phyloP scores from a whole-genome alignment of 192 early-diverging fungal species.

The Funneliformis geosporum region DNA sequence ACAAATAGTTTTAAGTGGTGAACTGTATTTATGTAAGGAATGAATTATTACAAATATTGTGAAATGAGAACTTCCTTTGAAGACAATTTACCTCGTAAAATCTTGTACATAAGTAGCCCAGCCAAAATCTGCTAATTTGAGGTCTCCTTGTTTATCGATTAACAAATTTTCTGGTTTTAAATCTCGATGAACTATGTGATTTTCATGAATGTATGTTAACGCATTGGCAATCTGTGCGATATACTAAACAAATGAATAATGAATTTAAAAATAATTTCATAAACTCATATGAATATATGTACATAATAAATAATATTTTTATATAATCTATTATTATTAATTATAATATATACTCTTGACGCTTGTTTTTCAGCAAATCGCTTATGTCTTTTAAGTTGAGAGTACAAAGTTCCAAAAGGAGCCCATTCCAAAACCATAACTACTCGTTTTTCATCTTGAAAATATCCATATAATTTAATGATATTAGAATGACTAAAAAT shows the following conservation, averaged over 20 bases:
- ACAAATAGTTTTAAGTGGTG: conserved; percentile 82
- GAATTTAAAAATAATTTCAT: background rate
- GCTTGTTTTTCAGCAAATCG: conserved; percentile 75
- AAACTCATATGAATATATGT: too few species aligned
- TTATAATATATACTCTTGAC: conserved; percentile 56
- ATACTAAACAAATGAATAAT: conserved; percentile 70
- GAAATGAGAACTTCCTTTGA: background rate
- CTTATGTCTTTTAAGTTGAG: conserved; percentile 68
- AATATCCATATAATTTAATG: conserved; percentile 91
- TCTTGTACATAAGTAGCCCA: conserved; percentile 91
- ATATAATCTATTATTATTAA: background rate
- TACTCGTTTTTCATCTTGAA: conserved; percentile 90
- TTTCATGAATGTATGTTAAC: conserved; percentile 81
- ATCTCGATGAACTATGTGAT: conserved; percentile 92
- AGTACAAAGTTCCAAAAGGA: conserved; percentile 87
- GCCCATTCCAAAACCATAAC: conserved; percentile 96
- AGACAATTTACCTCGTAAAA: background rate
- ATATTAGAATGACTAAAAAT: conserved; percentile 82
- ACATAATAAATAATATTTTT: too few species aligned
- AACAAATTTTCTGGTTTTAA: conserved; percentile 97
- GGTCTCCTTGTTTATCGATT: conserved; percentile 79
- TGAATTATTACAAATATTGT: background rate
- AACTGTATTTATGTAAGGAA: conserved; percentile 9
- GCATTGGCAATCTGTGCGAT: conserved; percentile 86
- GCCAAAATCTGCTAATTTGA: conserved; percentile 97